Evolutionary conservation across 768 basidiomycete species (phyloP).

Genomic region (Hortiboletus campestris): DNA sequence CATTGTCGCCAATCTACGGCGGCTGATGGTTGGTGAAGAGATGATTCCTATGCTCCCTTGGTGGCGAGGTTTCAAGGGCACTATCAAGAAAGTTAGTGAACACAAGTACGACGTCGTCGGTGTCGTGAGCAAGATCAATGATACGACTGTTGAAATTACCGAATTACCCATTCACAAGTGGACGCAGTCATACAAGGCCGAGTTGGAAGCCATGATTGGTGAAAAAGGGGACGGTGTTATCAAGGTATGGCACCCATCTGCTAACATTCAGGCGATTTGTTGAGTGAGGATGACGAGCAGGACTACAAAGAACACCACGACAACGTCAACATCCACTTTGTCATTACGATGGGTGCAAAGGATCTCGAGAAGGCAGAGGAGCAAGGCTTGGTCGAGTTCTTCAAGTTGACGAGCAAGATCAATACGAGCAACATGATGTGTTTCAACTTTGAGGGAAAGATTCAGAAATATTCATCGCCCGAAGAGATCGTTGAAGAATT

Average conservation of each 20-base stretch:
- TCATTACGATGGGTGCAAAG: conserved; percentile 75
- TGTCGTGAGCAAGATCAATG: conserved; percentile 68
- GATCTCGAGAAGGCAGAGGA: conserved; percentile 84
- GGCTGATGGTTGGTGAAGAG: conserved; percentile 84
- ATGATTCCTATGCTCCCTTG: conserved; percentile 87
- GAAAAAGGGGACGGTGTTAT: conserved; percentile 79
- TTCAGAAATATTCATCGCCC: conserved; percentile 85
- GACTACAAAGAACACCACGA: conserved; percentile 98
- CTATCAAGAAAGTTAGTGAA: conserved; percentile 76
- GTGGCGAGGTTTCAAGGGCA: conserved; percentile 95
- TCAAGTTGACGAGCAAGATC: conserved; percentile 84
- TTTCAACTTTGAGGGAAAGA: conserved; percentile 95
- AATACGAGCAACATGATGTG: conserved; percentile 97
- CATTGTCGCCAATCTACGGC: conserved; percentile 82
- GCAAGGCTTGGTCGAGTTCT: conserved; percentile 87
- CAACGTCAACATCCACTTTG: conserved; percentile 87
- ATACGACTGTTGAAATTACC: conserved; percentile 90
- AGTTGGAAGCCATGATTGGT: conserved; percentile 84
- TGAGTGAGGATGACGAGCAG: conserved; percentile 39
- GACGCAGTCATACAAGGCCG: conserved; percentile 92
- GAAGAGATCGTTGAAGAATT: conserved; percentile 95
- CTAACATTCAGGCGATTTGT: background rate
- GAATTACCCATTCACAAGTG: conserved; percentile 95
- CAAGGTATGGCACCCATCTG: conserved; percentile 53
- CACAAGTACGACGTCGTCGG: conserved; percentile 87